Conservation (phyloP, 2,329 filamentous ascomycete species). For the Beauveria scarabaeidicola region DNA sequence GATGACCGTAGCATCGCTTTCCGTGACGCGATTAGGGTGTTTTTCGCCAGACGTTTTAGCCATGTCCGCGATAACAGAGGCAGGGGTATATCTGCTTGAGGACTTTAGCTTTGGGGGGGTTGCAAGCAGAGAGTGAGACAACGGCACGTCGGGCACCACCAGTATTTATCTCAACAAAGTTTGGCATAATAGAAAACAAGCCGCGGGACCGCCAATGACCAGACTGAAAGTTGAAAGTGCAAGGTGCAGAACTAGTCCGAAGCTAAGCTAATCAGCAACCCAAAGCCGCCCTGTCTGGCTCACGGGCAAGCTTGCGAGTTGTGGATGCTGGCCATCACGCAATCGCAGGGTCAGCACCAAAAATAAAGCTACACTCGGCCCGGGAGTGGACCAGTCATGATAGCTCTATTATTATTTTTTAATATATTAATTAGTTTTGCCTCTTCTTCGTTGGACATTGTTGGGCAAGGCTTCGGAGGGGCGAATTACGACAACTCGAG, state of each 20-base stretch:
- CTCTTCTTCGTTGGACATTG: background rate
- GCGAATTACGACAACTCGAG: background rate
- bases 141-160: background rate
- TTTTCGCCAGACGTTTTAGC: background rate
- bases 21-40: background rate
- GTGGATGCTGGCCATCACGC: slow-evolving; percentile 3
- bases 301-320: background rate
- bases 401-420: background rate
- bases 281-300: too few relatives aligned
- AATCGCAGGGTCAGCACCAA: background rate
- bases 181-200: background rate
- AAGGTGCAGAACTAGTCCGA: background rate
- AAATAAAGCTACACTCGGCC: background rate
- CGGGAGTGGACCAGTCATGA: background rate
- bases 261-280: background rate
- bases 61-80: background rate
- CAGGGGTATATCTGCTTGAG: background rate
- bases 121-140: background rate
- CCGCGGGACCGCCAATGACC: background rate
- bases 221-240: background rate
- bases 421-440: background rate
- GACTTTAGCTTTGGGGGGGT: too few relatives aligned
- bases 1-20: slow-evolving; percentile 1
- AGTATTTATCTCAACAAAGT: background rate
- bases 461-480: background rate